Percentiles rank a stretch among this genome's conserved stretches.
Conservation (phyloP, 495 filamentous ascomycete species). For the Talaromyces adpressus region DNA sequence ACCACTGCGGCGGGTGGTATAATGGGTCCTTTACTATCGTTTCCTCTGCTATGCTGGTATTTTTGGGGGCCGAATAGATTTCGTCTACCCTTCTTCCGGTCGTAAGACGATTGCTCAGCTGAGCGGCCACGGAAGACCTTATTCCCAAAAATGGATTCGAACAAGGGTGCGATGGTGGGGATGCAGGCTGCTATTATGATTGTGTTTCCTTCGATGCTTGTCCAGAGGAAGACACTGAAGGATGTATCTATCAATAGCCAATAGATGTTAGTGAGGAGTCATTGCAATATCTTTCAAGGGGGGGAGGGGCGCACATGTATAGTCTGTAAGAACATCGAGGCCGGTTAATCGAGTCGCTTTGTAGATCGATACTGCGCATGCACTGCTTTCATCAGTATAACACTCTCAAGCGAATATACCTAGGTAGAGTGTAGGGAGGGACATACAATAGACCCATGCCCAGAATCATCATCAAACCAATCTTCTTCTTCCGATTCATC, state of each 20-base stretch:
- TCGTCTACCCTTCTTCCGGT: not conserved
- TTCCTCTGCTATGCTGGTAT: not conserved
- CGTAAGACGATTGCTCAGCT: not conserved
- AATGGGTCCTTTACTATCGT: not conserved
- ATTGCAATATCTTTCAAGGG: not conserved
- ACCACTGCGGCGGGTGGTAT: not conserved
- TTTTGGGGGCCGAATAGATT: not conserved
- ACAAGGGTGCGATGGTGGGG: slow-evolving; percentile 36
- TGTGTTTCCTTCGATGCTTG: slow-evolving; percentile 39
- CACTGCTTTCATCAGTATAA: slow-evolving; percentile 2
- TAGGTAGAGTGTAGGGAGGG: not conserved
- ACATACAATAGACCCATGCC: slow-evolving; percentile 30
- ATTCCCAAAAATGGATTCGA: slow-evolving; percentile 23
- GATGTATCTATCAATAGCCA: slow-evolving; percentile 16
- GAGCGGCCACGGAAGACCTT: not conserved
- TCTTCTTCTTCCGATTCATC: slow-evolving; percentile 37
- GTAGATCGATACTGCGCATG: slow-evolving; percentile 23
- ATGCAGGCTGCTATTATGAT: slow-evolving; percentile 44
- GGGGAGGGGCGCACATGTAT: slow-evolving; percentile 26
- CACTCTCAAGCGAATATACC: too few relatives aligned
- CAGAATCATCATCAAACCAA: slow-evolving; percentile 33
- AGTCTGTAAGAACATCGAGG: slow-evolving; percentile 25
- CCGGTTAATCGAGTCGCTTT: slow-evolving; percentile 34
- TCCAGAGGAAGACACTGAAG: slow-evolving; percentile 37
- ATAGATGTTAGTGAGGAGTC: not conserved